These are phyloP conservation scores for Pugionium cornutum DNA, from an alignment of 345 rosid species.

Conservation along the genomic window DNA sequence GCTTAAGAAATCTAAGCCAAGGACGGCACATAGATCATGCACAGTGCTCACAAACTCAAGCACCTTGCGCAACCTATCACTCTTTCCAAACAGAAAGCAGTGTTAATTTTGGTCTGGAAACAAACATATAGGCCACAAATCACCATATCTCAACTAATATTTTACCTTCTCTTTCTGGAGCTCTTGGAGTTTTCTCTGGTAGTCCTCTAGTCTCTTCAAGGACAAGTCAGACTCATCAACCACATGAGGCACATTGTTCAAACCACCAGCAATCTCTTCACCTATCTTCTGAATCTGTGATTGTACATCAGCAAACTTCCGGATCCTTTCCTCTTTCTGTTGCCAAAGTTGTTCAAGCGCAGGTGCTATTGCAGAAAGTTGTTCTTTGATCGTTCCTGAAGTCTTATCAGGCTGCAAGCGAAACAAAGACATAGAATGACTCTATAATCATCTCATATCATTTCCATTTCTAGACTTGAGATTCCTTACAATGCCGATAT, in stretches of 20 bases:
- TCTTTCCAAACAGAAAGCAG: constrained; percentile 48
- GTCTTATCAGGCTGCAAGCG: constrained; percentile 70
- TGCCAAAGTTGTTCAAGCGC: constrained; percentile 86
- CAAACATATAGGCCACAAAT: background rate
- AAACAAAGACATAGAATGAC: constrained; percentile 15
- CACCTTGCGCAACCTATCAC: constrained; percentile 87
- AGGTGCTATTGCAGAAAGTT: constrained; percentile 91
- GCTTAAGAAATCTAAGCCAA: constrained; percentile 83
- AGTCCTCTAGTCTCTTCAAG: constrained; percentile 77
- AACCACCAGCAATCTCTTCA: constrained; percentile 77
- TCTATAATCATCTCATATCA: constrained; percentile 1
- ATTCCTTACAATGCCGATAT: constrained; percentile 64
- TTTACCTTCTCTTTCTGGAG: constrained; percentile 92
- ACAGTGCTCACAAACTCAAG: constrained; percentile 89
- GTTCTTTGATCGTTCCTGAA: constrained; percentile 92
- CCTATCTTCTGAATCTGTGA: constrained; percentile 89
- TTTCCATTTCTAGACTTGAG: background rate
- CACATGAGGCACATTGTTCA: constrained; percentile 53
- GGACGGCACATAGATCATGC: constrained; percentile 90
- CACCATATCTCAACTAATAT: background rate
- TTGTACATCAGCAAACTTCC: constrained; percentile 72
- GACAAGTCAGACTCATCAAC: constrained; percentile 87
- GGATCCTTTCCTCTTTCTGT: constrained; percentile 87
- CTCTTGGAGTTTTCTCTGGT: constrained; percentile 74
- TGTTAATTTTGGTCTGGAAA: constrained; percentile 14